Percentiles rank a stretch among this genome's conserved stretches.
Evolutionary conservation across 2,329 filamentous ascomycete species (phyloP).

Genomic region (Pezicula radicicola): DNA sequence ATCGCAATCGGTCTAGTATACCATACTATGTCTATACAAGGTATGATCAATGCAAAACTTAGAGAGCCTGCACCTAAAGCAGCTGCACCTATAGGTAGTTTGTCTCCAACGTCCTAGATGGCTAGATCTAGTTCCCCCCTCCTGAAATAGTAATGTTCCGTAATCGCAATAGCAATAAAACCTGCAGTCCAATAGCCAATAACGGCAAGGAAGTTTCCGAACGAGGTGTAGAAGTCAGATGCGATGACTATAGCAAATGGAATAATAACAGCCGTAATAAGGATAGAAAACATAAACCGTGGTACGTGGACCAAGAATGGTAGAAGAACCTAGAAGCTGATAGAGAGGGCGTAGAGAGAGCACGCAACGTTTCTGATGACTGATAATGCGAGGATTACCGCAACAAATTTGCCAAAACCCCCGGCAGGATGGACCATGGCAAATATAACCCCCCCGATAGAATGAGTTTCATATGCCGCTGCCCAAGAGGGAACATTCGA

Average conservation of each 20-base stretch:
- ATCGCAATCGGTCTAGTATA: conserved; percentile 62
- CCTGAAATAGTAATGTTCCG: conserved; percentile 66
- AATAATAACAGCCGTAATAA: conserved; percentile 57
- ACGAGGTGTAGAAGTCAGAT: conserved; percentile 44
- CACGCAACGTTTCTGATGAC: conserved; percentile 57
- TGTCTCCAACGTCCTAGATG: conserved; percentile 51
- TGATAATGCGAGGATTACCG: conserved; percentile 54
- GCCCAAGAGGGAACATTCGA: conserved; percentile 50
- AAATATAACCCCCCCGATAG: conserved; percentile 55
- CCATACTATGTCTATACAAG: conserved; percentile 67
- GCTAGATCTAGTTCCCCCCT: conserved; percentile 44
- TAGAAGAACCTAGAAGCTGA: conserved; percentile 62
- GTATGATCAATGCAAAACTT: conserved; percentile 52
- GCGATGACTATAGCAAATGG: conserved; percentile 53
- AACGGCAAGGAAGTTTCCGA: conserved; percentile 66
- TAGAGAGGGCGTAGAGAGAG: conserved; percentile 58
- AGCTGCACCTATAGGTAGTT: conserved; percentile 59
- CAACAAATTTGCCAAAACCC: conserved; percentile 60
- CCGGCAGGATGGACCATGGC: conserved; percentile 56
- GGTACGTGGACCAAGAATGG: conserved; percentile 54
- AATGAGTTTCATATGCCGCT: conserved; percentile 48
- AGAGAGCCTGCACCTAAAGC: conserved; percentile 54
- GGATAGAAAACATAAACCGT: conserved; percentile 53
- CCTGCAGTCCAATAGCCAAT: conserved; percentile 70
- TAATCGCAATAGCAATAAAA: conserved; percentile 60